phyloP scores from a whole-genome alignment of 805 yeast genomes.

The Candida sanyiensis region DNA sequence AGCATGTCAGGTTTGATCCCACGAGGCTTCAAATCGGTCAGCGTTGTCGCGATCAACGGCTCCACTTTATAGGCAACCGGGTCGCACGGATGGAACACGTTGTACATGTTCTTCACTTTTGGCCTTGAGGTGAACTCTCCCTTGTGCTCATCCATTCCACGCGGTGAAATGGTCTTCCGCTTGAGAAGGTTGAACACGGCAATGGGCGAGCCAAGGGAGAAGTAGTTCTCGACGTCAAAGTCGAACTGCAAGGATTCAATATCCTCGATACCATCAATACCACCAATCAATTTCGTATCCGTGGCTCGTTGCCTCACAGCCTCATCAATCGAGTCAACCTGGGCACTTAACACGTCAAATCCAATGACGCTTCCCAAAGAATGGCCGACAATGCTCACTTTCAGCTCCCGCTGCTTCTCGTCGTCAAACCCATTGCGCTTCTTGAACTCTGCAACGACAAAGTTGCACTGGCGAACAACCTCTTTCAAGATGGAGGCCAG shows the following conservation, averaged over 20 bases:
- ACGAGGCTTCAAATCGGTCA: conserved; percentile 8
- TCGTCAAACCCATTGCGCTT: conserved; percentile 63
- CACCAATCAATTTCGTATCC: conserved; percentile 1
- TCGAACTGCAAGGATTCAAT: conserved; percentile 40
- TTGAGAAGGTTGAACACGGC: conserved; percentile 79
- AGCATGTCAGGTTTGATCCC: conserved; percentile 3
- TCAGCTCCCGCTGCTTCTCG: conserved; percentile 37
- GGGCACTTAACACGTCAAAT: conserved; percentile 63
- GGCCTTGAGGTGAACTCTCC: conserved; percentile 32
- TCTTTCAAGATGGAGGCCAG: conserved; percentile 53
- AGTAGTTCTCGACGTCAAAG: conserved; percentile 69
- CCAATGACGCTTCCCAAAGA: conserved; percentile 85
- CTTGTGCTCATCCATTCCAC: neutral
- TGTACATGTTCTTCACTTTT: conserved; percentile 62
- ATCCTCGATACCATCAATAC: neutral
- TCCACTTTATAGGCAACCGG: conserved; percentile 88
- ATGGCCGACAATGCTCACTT: conserved; percentile 82
- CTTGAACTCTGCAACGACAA: conserved; percentile 50
- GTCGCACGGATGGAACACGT: conserved; percentile 85
- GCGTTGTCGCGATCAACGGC: conserved; percentile 54
- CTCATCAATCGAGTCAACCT: conserved; percentile 21
- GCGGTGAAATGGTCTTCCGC: conserved; percentile 43
- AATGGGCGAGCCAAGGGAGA: conserved; percentile 84
- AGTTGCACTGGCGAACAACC: conserved; percentile 61
- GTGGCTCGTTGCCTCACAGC: neutral